phyloP scores from a whole-genome alignment of 2,329 filamentous ascomycete genomes.

The Penicillium sumatraense region DNA sequence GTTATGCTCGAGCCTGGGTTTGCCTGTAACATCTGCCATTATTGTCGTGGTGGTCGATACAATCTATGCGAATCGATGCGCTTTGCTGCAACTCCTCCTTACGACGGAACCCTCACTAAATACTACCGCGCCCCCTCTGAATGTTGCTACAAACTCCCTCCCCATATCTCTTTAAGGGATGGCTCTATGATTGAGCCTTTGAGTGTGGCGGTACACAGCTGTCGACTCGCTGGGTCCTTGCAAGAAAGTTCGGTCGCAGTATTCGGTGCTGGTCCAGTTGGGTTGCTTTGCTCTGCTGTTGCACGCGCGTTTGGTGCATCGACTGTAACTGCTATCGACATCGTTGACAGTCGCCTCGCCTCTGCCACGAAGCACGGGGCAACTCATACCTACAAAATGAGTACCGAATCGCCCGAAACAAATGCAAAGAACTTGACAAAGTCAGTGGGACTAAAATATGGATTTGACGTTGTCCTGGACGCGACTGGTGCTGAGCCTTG shows the following conservation, averaged over 20 bases:
- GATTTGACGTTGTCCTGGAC: slow-evolving; percentile 76
- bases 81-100: slow-evolving; percentile 88
- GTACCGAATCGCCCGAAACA: slow-evolving; percentile 64
- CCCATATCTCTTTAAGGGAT: slow-evolving; percentile 65
- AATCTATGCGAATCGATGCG: slow-evolving; percentile 84
- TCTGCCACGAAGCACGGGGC: slow-evolving; percentile 72
- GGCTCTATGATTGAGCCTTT: slow-evolving; percentile 87
- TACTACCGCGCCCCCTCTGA: slow-evolving; percentile 81
- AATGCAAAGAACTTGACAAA: slow-evolving; percentile 71
- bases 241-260: slow-evolving; percentile 78
- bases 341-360: slow-evolving; percentile 65
- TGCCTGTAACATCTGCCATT: slow-evolving; percentile 69
- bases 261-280: slow-evolving; percentile 83
- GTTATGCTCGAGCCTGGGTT: slow-evolving; percentile 77
- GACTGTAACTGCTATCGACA: slow-evolving; percentile 80
- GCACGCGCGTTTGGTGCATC: slow-evolving; percentile 78
- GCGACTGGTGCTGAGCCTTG: slow-evolving; percentile 75
- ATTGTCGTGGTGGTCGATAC: slow-evolving; percentile 79
- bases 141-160: slow-evolving; percentile 85
- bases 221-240: slow-evolving; percentile 69
- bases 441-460: slow-evolving; percentile 62
- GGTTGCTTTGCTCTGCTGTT: slow-evolving; percentile 81
- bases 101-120: slow-evolving; percentile 81
- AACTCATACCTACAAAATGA: slow-evolving; percentile 59
- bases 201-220: slow-evolving; percentile 80